Evolutionary conservation across 1,284 basidiomycete genomes (phyloP), one percentile per base, ranked within the genome.

Genomic region (Cystobasidiaceae sp.): DNA sequence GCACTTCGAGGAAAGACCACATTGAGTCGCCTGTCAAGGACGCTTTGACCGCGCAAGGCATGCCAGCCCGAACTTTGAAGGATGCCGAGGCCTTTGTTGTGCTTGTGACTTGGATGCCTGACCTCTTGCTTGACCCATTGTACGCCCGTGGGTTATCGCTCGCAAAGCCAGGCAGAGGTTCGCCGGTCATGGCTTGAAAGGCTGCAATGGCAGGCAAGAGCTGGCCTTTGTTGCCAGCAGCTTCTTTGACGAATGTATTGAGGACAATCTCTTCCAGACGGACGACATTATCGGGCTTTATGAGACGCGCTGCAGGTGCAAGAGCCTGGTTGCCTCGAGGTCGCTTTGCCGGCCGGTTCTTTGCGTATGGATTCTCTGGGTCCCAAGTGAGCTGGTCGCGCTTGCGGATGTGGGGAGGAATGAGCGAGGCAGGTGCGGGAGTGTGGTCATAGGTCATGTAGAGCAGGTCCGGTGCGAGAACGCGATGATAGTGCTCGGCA

Each of bases 371-470:
- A 74, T 91, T 84, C 15, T 81, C 74, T 0, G 87, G 84, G 77
- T 92, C 87, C 81, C 85, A 91, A 13, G 79, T 82, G 56, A 86
- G 84, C 48, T 86, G 57, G 75, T 75, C 77, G 76, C 59, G 63
- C 70, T 60, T 74, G 67, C n/a, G 73, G 69, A 77, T 73, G 30
- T 78, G 74, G 62, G 72, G 70, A 34, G 76, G 74, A 69, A 52
- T 32, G 68, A 30, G 63, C 71, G 68, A 68, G 39, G 59, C 49
- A 28, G 73, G 63, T 64, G 60, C 75, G 60, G 66, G 72, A 48
- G 83, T 83, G 77, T 94, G 92, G 66, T 86, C 82, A 80, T 96
- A 97, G 54, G 89, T 89, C 84, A 97, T 89, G 83, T 98, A 98
- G 81, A 98, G 85, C 71, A 96, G 80, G 79, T 97, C 85, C 73